Conservation (phyloP, 1,139 yeast species). For the Geotrichum candidum region DNA sequence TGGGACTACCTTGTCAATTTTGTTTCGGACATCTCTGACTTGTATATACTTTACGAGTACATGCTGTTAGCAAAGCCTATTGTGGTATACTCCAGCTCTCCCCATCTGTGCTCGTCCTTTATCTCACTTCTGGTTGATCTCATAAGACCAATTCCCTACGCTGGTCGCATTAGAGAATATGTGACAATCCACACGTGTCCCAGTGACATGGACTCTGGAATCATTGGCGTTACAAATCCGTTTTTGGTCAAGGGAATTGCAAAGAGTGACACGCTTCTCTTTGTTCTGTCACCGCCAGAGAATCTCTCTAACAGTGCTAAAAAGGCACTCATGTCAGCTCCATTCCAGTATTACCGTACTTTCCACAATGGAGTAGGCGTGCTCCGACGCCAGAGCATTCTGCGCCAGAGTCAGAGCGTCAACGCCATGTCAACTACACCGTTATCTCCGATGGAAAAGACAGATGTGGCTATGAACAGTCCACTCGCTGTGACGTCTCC, state of each 20-base stretch:
- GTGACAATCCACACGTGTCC: slow-evolving; percentile 27
- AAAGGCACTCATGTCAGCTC: slow-evolving; percentile 5
- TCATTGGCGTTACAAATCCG: slow-evolving; percentile 30
- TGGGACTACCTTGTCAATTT: slow-evolving; percentile 24
- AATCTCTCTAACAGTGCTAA: not conserved
- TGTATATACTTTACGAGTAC: slow-evolving; percentile 29
- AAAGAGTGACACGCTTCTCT: slow-evolving; percentile 6
- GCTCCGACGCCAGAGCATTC: slow-evolving; percentile 9
- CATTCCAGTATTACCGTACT: slow-evolving; percentile 11
- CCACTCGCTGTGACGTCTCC: not conserved
- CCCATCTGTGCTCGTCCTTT: slow-evolving; percentile 28
- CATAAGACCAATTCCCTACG: slow-evolving; percentile 26
- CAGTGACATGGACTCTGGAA: slow-evolving; percentile 18
- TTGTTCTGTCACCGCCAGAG: slow-evolving; percentile 10
- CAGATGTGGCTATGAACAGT: slow-evolving; percentile 1
- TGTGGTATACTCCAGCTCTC: slow-evolving; percentile 26
- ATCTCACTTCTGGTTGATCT: slow-evolving; percentile 25
- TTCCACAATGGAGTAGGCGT: slow-evolving; percentile 13
- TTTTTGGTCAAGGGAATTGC: slow-evolving; percentile 20
- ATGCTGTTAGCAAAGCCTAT: slow-evolving; percentile 25
- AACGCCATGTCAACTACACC: not conserved
- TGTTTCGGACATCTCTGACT: slow-evolving; percentile 22
- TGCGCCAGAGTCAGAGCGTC: slow-evolving; percentile 10
- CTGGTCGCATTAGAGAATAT: slow-evolving; percentile 26
- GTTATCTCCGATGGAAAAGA: not conserved